Base-by-base conservation (phyloP, 148 eudicot genomes). In the Amaranthus cruentus region DNA sequence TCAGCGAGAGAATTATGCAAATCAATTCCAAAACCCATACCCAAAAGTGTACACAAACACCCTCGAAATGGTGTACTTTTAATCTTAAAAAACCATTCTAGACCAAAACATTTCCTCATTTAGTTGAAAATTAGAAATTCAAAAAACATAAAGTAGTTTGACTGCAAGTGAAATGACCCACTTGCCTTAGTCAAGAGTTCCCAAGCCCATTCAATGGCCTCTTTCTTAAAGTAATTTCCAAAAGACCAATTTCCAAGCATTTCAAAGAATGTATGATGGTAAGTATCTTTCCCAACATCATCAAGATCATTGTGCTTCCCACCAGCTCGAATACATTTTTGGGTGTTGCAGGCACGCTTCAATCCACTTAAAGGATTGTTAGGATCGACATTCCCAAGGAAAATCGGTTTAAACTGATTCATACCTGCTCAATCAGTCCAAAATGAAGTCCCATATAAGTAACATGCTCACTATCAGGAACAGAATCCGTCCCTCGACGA, bases 201-300 rank as follows among this genome's bases (percentile, higher is more conserved):
- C 96, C 94, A 92, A 13, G 99, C 99, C 89, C 90, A 95, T 77
- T 71, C 84, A 78, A 95, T 92, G 53, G 97, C 99, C 78, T 95
- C 97, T 10, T 74, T 76, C 84, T 95, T 95, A 60, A 95, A 95
- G 74, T 95, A 95, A 76, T 95, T 88, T 56, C 99, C 99, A 71
- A 95, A 95, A 2, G 97, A 90, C 99, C 99, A 95, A 80, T 95
- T 95, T 68, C 99, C 99, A 67, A 95, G 92, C 99, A 95, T 95
- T 78, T 95, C 99, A 65, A 95, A 95, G 81, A 92, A 95, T 21
- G 99, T 95, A 69, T 95, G 99, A 68, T 95, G 99, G 70, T 95
- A 95, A 56, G 99, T 95, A 66, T 95, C 99, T 78, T 92, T 95
- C 54, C 99, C 99, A 58, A 95, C 99, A 84, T 95, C 99, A 70